Base-by-base conservation (phyloP, 257 asterid species). In the Handroanthus guayacan region DNA sequence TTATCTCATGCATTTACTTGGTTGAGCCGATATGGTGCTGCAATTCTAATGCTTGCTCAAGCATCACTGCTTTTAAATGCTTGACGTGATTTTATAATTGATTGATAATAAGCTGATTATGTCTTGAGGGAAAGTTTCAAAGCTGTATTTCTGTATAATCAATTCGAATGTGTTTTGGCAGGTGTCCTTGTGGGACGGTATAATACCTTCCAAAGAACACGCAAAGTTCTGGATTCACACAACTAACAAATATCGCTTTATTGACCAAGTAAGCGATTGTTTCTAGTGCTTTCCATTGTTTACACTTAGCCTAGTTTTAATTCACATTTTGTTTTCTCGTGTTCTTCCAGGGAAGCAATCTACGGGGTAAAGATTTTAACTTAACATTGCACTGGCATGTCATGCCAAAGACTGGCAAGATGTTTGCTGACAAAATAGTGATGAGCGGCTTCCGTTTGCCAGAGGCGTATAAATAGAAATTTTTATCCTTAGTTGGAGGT, bases 401-500 rank as follows among this genome's bases (percentile, higher is more conserved):
- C 39, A 95, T 95, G 98, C 99, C 99, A 5, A 95, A 91, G 90
- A 89, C 97, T 3, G 98, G 98, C 52, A 95, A 90, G 92, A 95
- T 95, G 98, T 86, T 87, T 45, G 92, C 89, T 0, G 94, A 91
- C 88, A 95, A 90, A 81, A 74, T 95, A 55, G 99, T 88, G 79
- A 93, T 91, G 98, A 78, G 84, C 56, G 99, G 97, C 67, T 91
- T 63, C 88, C 90, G 86, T 72, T 74, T 93, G 86, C 98, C 98
- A 0, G 84, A 82, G 78, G 75, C 84, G 14, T 95, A 91, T 79
- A 91, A 90, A 88, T 95, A 80, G 90, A 47, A 58, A 71, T 57
- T 50, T 39, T 41, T n/a, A 57, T 7, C 54, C 9, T 52, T 78
- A 56, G 79, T 74, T 68, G 67, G 77, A 72, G 76, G 79, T 81